Base-by-base conservation (phyloP, 805 yeast species). In the Candida gorgasii region DNA sequence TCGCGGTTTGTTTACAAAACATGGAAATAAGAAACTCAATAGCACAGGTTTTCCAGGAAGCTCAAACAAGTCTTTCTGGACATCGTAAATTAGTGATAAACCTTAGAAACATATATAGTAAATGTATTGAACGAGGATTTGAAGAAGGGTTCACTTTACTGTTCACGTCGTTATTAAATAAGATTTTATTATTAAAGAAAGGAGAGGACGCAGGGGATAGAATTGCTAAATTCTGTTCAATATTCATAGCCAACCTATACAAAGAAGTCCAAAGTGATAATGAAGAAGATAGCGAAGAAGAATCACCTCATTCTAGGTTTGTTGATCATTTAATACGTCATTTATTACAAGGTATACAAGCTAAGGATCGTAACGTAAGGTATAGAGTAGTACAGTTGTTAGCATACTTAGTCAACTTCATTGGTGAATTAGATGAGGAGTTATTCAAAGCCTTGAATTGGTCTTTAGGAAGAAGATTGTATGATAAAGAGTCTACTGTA, bases 311-410 rank as follows among this genome's bases (percentile, higher is more conserved):
- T 22, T 36, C 46, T 9, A 32, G 41, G 13, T 86, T 89, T 53
- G 74, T 84, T 9, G 82, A 80, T 43, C 66, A 64, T 43, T 59
- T 89, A 20, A 73, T 88, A 2, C 71, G 78, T 15, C 92, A 86
- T 59, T 63, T 89, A 27, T 61, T 86, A n/a, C 72, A 82, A 45
- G 97, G 97, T 1, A 72, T 86, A 1, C 87, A 83, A 47, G 85
- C 96, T 9, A 78, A 78, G 50, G 85, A 86, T 56, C 81, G 78
- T 54, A 78, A 75, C 44, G 97, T 92, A 1, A 67, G 99, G 37
- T 89, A 76, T 61, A 72, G 97, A 46, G 85, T 81, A 7, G 83
- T 86, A 28, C 96, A 88, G 56, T 65, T 88, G 19, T 65, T 88
- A 36, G 86, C 90, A 1, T 79, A 80, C 36, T 65, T 84, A 14